Base-by-base conservation (phyloP, 257 asterid genomes). In the Jaltomata sinuosa region DNA sequence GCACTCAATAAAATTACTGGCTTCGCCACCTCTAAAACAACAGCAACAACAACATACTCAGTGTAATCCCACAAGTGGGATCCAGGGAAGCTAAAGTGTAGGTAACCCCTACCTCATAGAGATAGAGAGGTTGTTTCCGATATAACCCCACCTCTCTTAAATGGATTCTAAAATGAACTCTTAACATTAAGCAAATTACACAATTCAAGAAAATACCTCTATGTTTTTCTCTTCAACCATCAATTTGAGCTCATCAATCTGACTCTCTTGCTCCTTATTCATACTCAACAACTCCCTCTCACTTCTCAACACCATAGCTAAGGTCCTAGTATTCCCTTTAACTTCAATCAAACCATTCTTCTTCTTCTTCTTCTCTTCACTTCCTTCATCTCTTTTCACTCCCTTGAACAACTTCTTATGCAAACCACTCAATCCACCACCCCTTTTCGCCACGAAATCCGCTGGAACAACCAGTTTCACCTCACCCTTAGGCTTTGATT, bases 241-340 rank as follows among this genome's bases (percentile, higher is more conserved):
- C 81, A 85, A n/a, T 85, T 89, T 93, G 50, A 96, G 94, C 84
- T 93, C 91, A 47, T 91, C 83, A 87, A 96, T 93, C 87, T 89
- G 85, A 27, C 82, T 78, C 87, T 93, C 98, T 77, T 92, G 97
- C 32, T 93, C 96, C 81, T 93, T 92, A 18, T 88, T 93, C 90
- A 85, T 69, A 81, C 85, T 92, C 92, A 96, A 74, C 7, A 96
- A 87, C 91, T 94, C 99, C 92, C 99, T 91, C 88, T 96, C 99
- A 85, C 99, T 94, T 92, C 98, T 93, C 89, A 96, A 82, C 86
- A 94, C 97, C 98, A 92, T 94, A 4, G 93, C 97, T 88, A 96
- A 88, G 32, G 97, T 96, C 91, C 99, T 91, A 52, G 98, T 91
- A 67, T 94, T 96, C 64, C 87, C 89, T 83, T 92, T 93, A 31